Evolutionary conservation across 2,329 filamentous ascomycete species (phyloP), one percentile per base, ranked within the genome.

Genomic region (Venturia asperata): DNA sequence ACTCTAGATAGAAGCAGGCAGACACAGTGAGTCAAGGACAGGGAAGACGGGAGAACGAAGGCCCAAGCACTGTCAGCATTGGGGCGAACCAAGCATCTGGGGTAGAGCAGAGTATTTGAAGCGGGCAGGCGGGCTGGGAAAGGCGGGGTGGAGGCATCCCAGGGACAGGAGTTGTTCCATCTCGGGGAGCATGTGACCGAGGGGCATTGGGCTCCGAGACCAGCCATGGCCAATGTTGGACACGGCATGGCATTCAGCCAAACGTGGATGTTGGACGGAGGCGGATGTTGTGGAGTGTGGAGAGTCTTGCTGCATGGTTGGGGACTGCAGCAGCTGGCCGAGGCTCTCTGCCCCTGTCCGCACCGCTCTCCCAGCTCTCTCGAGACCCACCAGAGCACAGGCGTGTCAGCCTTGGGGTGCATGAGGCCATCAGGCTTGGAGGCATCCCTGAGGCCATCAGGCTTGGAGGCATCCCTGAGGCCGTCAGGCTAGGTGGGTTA

Each of bases 81-180:
- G 1, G 2, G 3, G 30, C 30, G 45, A 47, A 47, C 45, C 45
- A 2, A 24, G 45, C 4, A 56, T 56, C 49, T 34, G 52, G 52
- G 52, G 52, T 37, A n/a, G 19, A 24, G 7, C 52, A 58, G 9
- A 58, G 27, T 58, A 37, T 39, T 58, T 56, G 49, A 56, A 34
- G 49, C 49, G 19, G n/a, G 21, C 47, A 15, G 21, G 7, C 7
- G 6, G 3, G 4, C 13, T 27, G 24, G n/a, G 30, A 58, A 58
- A 58, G 52, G 52, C 52, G 52, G 52, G 52, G n/a, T n/a, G n/a
- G n/a, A n/a, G n/a, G 52, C 37, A 58, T 17, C 27, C 9, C 52
- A 37, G 30, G 52, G 52, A 58, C 52, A 37, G 21, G 52, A 58
- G 39, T 41, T 41, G 27, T 56, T 56, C 49, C 49, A 37, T 37